These are phyloP conservation scores for Mortierella sp. DNA, from an alignment of 371 early-diverging fungal species.

Conservation along the genomic window DNA sequence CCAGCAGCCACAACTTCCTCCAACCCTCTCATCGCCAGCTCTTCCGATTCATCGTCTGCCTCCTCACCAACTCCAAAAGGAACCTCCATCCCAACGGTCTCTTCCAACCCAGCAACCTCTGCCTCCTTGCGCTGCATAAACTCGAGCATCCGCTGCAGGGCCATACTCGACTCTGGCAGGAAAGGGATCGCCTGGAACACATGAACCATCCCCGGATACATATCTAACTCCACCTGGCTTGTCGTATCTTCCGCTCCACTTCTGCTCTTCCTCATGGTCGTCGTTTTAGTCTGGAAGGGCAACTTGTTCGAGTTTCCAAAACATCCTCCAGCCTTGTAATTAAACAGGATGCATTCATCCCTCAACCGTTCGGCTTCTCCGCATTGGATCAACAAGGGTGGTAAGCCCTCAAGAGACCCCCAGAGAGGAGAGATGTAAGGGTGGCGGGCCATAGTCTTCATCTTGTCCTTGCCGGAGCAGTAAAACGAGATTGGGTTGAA, in stretches of 20 bases:
- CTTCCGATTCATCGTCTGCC: neutral
- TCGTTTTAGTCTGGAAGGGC: constrained; percentile 5
- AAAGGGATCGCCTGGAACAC: constrained; percentile 72
- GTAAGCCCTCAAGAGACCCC: constrained; percentile 59
- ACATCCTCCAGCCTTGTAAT: constrained; percentile 44
- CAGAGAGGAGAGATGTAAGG: constrained; percentile 60
- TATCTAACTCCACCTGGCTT: constrained; percentile 39
- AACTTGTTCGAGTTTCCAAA: constrained; percentile 22
- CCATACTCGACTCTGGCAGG: constrained; percentile 60
- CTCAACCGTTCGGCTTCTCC: constrained; percentile 58
- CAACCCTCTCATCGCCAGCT: neutral
- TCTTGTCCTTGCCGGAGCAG: constrained; percentile 33
- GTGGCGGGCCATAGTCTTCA: constrained; percentile 39
- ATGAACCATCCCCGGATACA: constrained; percentile 65
- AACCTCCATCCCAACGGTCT: neutral
- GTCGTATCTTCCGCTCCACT: neutral
- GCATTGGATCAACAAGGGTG: constrained; percentile 60
- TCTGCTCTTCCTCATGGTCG: neutral
- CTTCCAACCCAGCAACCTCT: neutral
- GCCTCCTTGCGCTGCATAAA: constrained; percentile 45
- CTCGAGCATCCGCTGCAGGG: constrained; percentile 56
- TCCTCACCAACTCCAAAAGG: neutral
- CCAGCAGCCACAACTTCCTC: neutral
- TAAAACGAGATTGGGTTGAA: constrained; percentile 50
- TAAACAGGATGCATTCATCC: constrained; percentile 56